Conservation (phyloP, 768 basidiomycete species). For the Clavaria fumosa region DNA sequence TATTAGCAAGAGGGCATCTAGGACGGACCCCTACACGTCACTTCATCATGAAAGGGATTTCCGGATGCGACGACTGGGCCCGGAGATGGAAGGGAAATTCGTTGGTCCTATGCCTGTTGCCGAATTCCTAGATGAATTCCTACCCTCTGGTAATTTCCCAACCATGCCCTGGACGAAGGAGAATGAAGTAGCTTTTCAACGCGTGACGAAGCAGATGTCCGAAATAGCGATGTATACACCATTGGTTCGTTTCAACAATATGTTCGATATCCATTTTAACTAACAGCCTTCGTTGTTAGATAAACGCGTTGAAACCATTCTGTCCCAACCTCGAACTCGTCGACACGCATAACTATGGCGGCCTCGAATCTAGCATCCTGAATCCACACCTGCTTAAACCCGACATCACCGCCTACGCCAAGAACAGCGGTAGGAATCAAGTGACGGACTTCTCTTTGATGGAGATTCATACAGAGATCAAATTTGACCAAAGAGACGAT, state of each 20-base stretch:
- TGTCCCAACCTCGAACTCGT: background rate
- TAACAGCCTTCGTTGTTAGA: background rate
- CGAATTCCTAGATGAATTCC: too few species aligned
- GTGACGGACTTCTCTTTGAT: background rate
- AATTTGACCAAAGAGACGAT: constrained; percentile 1
- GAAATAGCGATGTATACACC: background rate
- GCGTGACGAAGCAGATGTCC: background rate
- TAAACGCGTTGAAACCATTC: background rate
- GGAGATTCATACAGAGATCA: constrained; percentile 5
- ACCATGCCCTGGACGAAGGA: too few species aligned
- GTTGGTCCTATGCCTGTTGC: too few species aligned
- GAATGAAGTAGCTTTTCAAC: background rate
- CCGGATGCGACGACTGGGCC: too few species aligned
- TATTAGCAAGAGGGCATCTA: too few species aligned
- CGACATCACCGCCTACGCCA: background rate
- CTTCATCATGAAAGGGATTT: too few species aligned
- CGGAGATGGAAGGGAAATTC: too few species aligned
- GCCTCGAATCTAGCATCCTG: background rate
- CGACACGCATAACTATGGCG: background rate
- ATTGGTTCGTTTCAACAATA: background rate
- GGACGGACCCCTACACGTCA: too few species aligned
- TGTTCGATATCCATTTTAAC: too few species aligned
- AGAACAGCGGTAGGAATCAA: background rate
- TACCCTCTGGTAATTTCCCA: too few species aligned
- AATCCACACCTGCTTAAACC: background rate